These are phyloP conservation scores for Serendipita sp. DNA, from an alignment of 768 basidiomycete species.

Conservation along the genomic window DNA sequence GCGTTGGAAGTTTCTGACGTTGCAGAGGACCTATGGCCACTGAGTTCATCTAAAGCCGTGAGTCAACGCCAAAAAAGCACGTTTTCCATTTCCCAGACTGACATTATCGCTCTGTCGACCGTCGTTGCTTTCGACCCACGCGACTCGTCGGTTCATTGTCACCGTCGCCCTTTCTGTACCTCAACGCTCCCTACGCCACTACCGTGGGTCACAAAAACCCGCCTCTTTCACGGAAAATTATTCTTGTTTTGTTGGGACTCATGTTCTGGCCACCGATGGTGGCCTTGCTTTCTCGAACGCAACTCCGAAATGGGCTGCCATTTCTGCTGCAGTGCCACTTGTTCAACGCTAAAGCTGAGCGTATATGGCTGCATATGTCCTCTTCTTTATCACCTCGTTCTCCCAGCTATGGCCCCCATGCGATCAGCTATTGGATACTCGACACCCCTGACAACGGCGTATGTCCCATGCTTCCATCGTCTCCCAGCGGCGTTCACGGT, in stretches of 20 bases:
- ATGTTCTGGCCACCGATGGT: too few species aligned
- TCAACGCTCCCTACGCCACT: background rate
- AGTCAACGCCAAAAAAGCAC: conserved; percentile 13
- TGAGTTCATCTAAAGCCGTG: conserved; percentile 49
- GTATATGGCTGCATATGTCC: conserved; percentile 39
- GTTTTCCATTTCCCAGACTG: too few species aligned
- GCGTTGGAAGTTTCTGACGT: conserved; percentile 40
- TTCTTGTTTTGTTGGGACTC: too few species aligned
- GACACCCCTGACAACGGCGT: conserved; percentile 54
- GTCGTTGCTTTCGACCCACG: background rate
- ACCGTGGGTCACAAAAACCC: background rate
- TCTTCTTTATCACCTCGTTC: too few species aligned
- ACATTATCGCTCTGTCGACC: too few species aligned
- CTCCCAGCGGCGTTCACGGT: background rate
- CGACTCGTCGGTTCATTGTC: background rate
- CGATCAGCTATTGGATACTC: conserved; percentile 56
- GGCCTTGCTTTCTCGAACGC: too few species aligned
- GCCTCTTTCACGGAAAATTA: conserved; percentile 4
- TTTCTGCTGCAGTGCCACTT: conserved; percentile 46
- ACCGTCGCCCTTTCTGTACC: background rate
- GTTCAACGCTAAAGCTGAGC: conserved; percentile 34
- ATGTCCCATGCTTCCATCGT: conserved; percentile 27
- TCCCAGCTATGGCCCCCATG: conserved; percentile 30
- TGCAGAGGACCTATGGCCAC: conserved; percentile 33
- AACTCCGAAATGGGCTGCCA: too few species aligned